phyloP scores from a whole-genome alignment of 2,329 filamentous ascomycete genomes.

The Botrytis sinoallii region DNA sequence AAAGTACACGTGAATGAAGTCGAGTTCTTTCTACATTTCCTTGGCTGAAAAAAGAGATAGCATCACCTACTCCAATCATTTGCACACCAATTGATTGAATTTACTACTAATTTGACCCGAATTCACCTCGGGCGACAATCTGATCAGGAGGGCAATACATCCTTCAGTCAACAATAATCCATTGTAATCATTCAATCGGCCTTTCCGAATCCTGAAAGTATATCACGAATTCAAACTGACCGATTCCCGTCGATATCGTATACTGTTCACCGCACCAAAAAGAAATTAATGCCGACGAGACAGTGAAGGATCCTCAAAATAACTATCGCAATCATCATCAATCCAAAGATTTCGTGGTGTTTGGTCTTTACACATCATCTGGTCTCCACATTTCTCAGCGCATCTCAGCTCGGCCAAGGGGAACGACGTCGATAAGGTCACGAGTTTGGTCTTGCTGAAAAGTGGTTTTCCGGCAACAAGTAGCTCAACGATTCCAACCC shows the following conservation, averaged over 20 bases:
- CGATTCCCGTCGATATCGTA: neutral
- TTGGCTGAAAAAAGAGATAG: neutral
- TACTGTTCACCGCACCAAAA: neutral
- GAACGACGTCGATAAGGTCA: conserved; percentile 13
- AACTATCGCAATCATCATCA: conserved; percentile 2
- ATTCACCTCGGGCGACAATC: neutral
- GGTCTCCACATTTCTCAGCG: conserved; percentile 10
- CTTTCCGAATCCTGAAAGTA: neutral
- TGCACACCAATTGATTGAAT: conserved; percentile 2
- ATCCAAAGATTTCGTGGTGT: neutral
- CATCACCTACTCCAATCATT: neutral
- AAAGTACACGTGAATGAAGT: neutral
- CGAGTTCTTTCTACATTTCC: neutral
- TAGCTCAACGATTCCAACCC: neutral
- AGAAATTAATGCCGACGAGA: neutral
- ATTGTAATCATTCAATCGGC: neutral
- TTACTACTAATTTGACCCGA: conserved; percentile 1
- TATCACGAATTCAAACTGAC: neutral
- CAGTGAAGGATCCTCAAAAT: neutral
- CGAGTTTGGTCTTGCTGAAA: neutral
- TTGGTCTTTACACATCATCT: conserved; percentile 3
- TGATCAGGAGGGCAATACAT: neutral
- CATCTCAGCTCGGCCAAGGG: conserved; percentile 2
- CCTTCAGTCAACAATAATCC: neutral
- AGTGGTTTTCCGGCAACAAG: neutral